A percentile compares a stretch with the other conserved stretches of the same genome.
These are phyloP conservation scores for Coemansia erecta DNA, from an alignment of 192 early-diverging fungal species.

Conservation along the genomic window DNA sequence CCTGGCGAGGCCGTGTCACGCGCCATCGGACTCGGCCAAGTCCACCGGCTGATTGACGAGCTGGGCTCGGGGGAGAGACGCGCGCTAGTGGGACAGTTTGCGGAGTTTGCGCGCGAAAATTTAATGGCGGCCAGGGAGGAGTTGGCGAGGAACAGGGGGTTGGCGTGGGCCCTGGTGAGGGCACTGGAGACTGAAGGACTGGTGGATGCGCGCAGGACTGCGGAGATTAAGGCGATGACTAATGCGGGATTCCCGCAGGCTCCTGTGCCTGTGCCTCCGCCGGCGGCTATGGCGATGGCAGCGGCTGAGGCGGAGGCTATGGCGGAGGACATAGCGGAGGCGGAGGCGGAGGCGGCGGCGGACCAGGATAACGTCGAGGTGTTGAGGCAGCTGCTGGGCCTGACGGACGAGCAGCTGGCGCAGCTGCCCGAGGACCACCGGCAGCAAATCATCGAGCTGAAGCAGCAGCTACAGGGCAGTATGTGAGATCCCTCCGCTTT, in stretches of 20 bases:
- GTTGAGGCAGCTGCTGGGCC: slow-evolving; percentile 74
- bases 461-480: slow-evolving; percentile 20
- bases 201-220: slow-evolving; percentile 1
- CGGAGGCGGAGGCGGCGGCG: slow-evolving; percentile 65
- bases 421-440: slow-evolving; percentile 76
- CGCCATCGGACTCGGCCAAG: slow-evolving; percentile 10
- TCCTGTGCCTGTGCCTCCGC: neutral
- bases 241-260: neutral
- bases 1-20: slow-evolving; percentile 12
- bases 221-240: neutral
- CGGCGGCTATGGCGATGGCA: neutral
- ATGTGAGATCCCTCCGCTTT: too few species aligned
- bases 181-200: slow-evolving; percentile 18
- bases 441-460: slow-evolving; percentile 67
- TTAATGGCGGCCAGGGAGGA: slow-evolving; percentile 25
- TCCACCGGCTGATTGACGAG: slow-evolving; percentile 9
- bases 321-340: slow-evolving; percentile 12
- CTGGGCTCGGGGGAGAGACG: slow-evolving; percentile 11
- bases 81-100: slow-evolving; percentile 33
- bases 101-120: slow-evolving; percentile 28
- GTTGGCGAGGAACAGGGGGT: slow-evolving; percentile 31
- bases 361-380: slow-evolving; percentile 67
- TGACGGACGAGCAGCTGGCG: slow-evolving; percentile 80
- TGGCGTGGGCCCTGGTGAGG: slow-evolving; percentile 21
- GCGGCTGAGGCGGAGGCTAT: neutral